Base-by-base conservation (phyloP, 352 stramenopile genomes). In the Phytophthora sansomeana region DNA sequence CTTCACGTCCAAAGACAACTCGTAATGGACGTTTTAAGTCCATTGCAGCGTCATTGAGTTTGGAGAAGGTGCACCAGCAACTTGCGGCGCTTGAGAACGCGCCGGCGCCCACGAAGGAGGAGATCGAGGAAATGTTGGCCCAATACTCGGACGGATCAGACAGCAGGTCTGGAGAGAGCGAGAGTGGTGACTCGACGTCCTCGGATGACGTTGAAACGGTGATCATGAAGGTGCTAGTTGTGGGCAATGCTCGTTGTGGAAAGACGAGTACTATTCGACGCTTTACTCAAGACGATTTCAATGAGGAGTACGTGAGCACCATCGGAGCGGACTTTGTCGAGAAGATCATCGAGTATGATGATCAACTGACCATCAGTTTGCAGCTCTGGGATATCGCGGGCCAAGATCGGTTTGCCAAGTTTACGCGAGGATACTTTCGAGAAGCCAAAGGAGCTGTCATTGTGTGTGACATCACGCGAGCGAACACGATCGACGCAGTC, bases 311-410 rank as follows among this genome's bases (percentile, higher is more conserved):
- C 58, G 78, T 85, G 54, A 95, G 85, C 50, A 97, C 89, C 11
- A 92, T 97, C 41, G 89, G 89, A 46, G 89, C 87, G 17, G 89
- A 97, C 58, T 97, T 95, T 69, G 62, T 90, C 26, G 90, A 95
- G 71, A 95, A 94, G 69, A 63, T 79, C 29, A 77, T 97, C n/a
- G 56, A 79, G 14, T 82, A 91, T 36, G 78, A 91, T 30, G 72
- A 77, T 3, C 63, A 78, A 13, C 58, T 89, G 9, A 80, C 67
- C 19, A 78, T 94, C 41, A 88, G 81, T 35, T 75, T 95, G 29
- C 85, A 95, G 64, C 71, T 97, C n/a, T 96, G 89, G 89, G 88
- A 97, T 55, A 96, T 96, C 42, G 89, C 89, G 0, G 89, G 88
- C 7, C 89, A 96, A 67, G 89, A 97, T 58, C 80, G 88, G 5